phyloP scores from a whole-genome alignment of 164 flowering plant species.

The Kalanchoe fedtschenkoi region DNA sequence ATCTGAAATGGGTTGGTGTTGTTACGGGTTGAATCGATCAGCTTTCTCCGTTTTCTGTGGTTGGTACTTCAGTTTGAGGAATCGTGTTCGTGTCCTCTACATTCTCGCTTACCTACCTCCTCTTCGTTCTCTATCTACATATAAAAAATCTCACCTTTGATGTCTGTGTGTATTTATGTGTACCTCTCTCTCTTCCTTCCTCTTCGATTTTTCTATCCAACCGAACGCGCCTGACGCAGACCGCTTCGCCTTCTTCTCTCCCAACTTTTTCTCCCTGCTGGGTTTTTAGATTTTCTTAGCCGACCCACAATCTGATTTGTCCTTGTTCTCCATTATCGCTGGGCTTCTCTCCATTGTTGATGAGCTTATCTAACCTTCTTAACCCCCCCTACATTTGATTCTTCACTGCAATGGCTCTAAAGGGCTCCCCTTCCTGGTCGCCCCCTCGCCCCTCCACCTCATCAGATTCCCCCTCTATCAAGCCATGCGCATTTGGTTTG shows the following conservation, averaged over 20 bases:
- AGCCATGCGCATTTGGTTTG: constrained; percentile 11
- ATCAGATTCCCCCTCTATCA: constrained; percentile 12
- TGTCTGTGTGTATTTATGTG: too few relatives aligned
- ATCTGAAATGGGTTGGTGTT: too few relatives aligned
- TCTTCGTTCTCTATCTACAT: background rate
- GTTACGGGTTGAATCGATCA: too few relatives aligned
- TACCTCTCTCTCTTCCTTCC: background rate
- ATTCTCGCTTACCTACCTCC: constrained; percentile 1
- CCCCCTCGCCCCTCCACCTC: constrained; percentile 8
- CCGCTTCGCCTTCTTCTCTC: background rate
- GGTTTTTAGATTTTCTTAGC: background rate
- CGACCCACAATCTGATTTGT: background rate
- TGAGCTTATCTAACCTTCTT: background rate
- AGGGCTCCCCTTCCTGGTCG: constrained; percentile 14
- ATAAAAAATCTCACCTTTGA: too few relatives aligned
- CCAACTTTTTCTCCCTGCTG: background rate
- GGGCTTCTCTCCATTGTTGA: background rate
- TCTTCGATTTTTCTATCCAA: too few relatives aligned
- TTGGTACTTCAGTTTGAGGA: too few relatives aligned
- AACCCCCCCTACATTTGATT: background rate
- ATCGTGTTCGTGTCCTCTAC: too few relatives aligned
- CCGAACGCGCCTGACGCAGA: background rate
- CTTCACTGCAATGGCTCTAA: constrained; percentile 22
- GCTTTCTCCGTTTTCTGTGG: too few relatives aligned
- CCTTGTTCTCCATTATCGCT: too few relatives aligned